Evolutionary conservation across 805 yeast species (phyloP).

Genomic region (Sugiyamaella floridensis): DNA sequence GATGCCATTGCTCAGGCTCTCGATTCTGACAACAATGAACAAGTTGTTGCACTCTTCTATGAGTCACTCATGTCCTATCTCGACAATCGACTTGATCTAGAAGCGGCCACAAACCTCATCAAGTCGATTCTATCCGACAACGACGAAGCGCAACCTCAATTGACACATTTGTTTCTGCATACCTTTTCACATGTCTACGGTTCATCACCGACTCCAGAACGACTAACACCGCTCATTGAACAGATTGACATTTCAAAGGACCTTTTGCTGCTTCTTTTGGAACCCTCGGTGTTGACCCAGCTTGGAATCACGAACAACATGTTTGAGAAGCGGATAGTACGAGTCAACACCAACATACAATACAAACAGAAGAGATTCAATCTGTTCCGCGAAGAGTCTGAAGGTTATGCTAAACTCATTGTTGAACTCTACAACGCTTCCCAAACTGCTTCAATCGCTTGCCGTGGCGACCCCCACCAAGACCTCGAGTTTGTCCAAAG

Average conservation of each 20-base stretch:
- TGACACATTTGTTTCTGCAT: slow-evolving; percentile 12
- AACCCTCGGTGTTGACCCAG: slow-evolving; percentile 18
- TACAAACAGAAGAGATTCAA: slow-evolving; percentile 51
- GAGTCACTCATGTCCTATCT: slow-evolving; percentile 12
- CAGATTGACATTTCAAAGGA: slow-evolving; percentile 19
- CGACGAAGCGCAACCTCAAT: neutral
- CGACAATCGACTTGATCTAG: slow-evolving; percentile 4
- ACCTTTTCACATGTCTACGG: slow-evolving; percentile 12
- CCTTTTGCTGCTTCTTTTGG: slow-evolving; percentile 22
- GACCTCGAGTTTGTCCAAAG: slow-evolving; percentile 26
- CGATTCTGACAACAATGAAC: neutral
- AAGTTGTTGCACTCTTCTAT: slow-evolving; percentile 11
- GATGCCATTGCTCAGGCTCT: neutral
- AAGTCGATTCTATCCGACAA: slow-evolving; percentile 1
- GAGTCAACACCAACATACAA: slow-evolving; percentile 41
- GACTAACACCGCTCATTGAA: slow-evolving; percentile 5
- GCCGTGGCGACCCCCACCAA: slow-evolving; percentile 2
- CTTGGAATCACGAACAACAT: slow-evolving; percentile 26
- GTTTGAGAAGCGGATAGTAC: slow-evolving; percentile 34
- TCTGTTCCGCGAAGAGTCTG: slow-evolving; percentile 63
- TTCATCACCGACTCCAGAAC: neutral
- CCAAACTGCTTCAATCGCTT: neutral
- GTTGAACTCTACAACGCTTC: slow-evolving; percentile 40
- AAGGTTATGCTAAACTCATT: slow-evolving; percentile 66
- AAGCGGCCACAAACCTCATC: slow-evolving; percentile 5